Conservation (phyloP, 1,139 yeast genomes). For the Saccharomyces pastorianus region DNA sequence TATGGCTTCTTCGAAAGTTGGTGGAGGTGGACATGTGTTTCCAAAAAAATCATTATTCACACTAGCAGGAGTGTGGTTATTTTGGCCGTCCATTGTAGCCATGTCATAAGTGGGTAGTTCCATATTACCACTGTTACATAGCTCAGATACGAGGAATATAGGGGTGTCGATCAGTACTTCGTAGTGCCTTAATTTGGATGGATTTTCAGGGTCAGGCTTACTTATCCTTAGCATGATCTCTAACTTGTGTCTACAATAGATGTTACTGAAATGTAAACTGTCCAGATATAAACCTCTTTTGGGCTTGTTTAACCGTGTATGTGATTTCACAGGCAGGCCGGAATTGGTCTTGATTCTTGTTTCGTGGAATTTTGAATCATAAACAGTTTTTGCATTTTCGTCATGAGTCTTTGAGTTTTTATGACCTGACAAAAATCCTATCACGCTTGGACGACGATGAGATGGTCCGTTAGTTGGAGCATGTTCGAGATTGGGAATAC, state of each 20-base stretch:
- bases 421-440: constrained; percentile 23
- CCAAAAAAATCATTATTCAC: constrained; percentile 2
- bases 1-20: constrained; percentile 54
- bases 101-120: constrained; percentile 65
- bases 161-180: constrained; percentile 92
- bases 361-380: constrained; percentile 13
- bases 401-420: constrained; percentile 9
- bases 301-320: constrained; percentile 24
- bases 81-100: constrained; percentile 30
- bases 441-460: constrained; percentile 21
- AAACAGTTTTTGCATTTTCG: background rate
- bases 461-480: constrained; percentile 4
- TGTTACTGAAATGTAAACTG: constrained; percentile 54
- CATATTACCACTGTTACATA: constrained; percentile 60
- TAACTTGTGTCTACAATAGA: constrained; percentile 65
- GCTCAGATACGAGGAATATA: constrained; percentile 59
- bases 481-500: constrained; percentile 14
- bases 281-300: constrained; percentile 55
- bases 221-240: constrained; percentile 76
- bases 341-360: constrained; percentile 21
- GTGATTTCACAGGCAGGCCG: constrained; percentile 20
- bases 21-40: constrained; percentile 32
- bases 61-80: background rate
- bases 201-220: constrained; percentile 47
- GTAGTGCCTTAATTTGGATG: constrained; percentile 64